Percentiles rank a stretch among this genome's conserved stretches.
Evolutionary conservation across 352 stramenopile species (phyloP).

Genomic region (Saprolegnia parasitica): DNA sequence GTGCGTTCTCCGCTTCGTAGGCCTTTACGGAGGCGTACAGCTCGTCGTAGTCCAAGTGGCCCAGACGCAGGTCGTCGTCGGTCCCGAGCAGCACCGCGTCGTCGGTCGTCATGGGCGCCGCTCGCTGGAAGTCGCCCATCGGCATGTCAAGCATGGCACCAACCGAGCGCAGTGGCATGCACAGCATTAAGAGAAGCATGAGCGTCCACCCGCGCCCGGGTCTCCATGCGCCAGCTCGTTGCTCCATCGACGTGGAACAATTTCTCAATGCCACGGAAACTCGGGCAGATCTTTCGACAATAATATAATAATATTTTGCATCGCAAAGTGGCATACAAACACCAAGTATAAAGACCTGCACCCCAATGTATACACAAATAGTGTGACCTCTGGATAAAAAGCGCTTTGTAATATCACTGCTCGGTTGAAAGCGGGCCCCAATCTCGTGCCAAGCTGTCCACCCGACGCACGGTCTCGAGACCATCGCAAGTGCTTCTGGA

Average conservation of each 20-base stretch:
- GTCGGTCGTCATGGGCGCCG: too few species aligned
- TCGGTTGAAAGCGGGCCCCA: too few species aligned
- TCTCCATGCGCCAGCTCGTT: neutral
- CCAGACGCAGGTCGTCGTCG: neutral
- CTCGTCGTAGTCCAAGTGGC: neutral
- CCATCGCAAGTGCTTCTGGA: too few species aligned
- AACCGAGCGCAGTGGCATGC: neutral
- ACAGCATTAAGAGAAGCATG: slow-evolving; percentile 1
- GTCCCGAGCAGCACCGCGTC: too few species aligned
- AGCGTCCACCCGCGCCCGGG: neutral
- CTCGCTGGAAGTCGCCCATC: neutral
- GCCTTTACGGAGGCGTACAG: slow-evolving; percentile 10
- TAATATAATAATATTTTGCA: neutral
- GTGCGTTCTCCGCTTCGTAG: neutral
- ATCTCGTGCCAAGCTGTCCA: too few species aligned
- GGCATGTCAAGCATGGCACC: neutral
- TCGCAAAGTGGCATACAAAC: too few species aligned
- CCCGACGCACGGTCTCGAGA: too few species aligned
- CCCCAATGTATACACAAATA: neutral
- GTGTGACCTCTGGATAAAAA: too few species aligned
- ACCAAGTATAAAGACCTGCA: neutral
- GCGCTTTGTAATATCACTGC: too few species aligned
- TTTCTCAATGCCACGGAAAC: neutral
- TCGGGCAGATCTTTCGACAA: neutral
- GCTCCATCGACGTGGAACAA: neutral